Evolutionary conservation across 192 early-diverging fungal genomes (phyloP).

Genomic region (Backusella luteola): DNA sequence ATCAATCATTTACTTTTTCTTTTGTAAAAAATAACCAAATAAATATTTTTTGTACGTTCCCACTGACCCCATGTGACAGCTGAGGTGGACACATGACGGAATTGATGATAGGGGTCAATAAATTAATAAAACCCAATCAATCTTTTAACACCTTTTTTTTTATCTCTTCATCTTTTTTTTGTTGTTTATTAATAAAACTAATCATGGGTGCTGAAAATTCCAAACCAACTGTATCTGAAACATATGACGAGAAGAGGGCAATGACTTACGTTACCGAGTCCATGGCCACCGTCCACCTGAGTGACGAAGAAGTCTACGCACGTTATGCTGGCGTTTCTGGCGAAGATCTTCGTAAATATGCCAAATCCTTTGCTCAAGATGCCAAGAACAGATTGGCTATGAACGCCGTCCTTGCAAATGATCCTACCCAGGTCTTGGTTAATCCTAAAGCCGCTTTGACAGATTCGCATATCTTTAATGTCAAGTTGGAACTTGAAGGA

Average conservation of each 20-base stretch:
- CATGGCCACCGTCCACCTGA: background rate
- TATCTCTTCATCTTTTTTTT: background rate
- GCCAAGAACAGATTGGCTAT: slow-evolving; percentile 68
- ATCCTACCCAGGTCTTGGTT: slow-evolving; percentile 55
- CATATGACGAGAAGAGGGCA: background rate
- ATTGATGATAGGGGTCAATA: background rate
- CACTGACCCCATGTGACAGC: background rate
- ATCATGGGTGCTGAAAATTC: background rate
- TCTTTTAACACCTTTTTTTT: background rate
- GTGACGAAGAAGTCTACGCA: background rate
- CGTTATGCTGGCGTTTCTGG: slow-evolving; percentile 17
- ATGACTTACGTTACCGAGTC: background rate
- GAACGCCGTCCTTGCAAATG: slow-evolving; percentile 60
- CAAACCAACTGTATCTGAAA: background rate
- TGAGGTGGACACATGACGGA: background rate
- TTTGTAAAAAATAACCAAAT: background rate
- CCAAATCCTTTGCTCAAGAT: slow-evolving; percentile 52
- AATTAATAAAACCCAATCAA: background rate
- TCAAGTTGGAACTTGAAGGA: slow-evolving; percentile 52
- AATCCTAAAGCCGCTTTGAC: slow-evolving; percentile 56
- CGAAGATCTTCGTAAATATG: slow-evolving; percentile 27
- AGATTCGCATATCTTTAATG: slow-evolving; percentile 54
- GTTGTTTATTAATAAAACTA: background rate
- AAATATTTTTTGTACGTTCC: background rate
- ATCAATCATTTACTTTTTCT: background rate